These are phyloP conservation scores for Cyberlindnera galapagoensis DNA, from an alignment of 805 yeast species.

Conservation along the genomic window DNA sequence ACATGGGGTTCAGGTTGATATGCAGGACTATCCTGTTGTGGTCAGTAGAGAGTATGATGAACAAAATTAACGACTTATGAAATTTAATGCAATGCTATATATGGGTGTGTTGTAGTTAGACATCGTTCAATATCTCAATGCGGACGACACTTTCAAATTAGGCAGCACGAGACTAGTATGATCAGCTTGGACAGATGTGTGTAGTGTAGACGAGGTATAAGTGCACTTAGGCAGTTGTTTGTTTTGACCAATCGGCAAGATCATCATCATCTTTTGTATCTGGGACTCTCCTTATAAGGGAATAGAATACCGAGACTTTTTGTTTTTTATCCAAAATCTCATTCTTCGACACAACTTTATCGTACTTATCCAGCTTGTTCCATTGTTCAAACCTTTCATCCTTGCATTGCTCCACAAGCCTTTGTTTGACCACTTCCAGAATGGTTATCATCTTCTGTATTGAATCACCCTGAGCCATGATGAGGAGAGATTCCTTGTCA, in stretches of 20 bases:
- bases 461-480: conserved; percentile 21
- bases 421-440: conserved; percentile 19
- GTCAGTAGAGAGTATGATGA: conserved; percentile 2
- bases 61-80: no score
- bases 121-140: no score
- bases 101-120: no score
- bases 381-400: conserved; percentile 13
- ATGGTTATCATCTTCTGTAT: conserved; percentile 20
- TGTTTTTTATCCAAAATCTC: conserved; percentile 18
- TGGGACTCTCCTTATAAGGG: conserved; percentile 9
- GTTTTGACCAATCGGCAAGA: conserved; percentile 18
- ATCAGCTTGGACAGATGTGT: no score
- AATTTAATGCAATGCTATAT: no score
- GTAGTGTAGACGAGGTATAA: not conserved
- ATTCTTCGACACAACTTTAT: conserved; percentile 9
- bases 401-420: conserved; percentile 6
- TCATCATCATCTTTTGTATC: conserved; percentile 2
- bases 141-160: no score
- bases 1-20: conserved; percentile 25
- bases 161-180: no score
- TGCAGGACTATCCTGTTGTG: conserved; percentile 24
- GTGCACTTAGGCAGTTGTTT: no score
- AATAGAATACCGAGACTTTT: conserved; percentile 18
- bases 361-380: conserved; percentile 20
- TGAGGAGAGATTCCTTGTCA: conserved; percentile 2